These are phyloP conservation scores for Olyra latifolia DNA, from an alignment of 176 grass and related monocot genomes.

Conservation along the genomic window DNA sequence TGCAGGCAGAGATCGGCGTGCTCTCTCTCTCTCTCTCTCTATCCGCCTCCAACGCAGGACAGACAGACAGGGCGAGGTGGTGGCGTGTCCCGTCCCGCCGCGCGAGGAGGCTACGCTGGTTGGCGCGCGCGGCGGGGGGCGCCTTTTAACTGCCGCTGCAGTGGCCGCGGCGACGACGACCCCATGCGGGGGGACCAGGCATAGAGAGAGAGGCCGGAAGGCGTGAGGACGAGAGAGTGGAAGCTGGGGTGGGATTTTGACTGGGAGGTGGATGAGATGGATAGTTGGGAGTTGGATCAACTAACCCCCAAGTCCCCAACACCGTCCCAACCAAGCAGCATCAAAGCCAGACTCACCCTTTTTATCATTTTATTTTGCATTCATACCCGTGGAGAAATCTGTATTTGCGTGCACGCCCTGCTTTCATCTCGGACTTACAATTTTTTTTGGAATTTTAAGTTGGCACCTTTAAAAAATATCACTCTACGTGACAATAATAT, in stretches of 20 bases:
- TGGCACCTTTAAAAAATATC: too few species aligned
- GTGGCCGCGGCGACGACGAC: neutral
- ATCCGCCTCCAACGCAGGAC: neutral
- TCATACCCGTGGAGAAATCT: too few species aligned
- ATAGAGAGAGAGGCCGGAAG: slow-evolving; percentile 29
- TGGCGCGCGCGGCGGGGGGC: slow-evolving; percentile 13
- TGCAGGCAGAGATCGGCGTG: neutral
- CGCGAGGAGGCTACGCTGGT: neutral
- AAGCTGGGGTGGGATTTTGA: neutral
- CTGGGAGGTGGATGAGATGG: neutral
- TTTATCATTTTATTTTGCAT: too few species aligned
- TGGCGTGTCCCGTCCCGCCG: neutral
- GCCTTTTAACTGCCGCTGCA: slow-evolving; percentile 25
- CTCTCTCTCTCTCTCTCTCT: neutral
- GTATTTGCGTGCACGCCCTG: too few species aligned
- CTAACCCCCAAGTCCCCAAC: neutral
- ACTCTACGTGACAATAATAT: too few species aligned
- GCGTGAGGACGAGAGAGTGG: neutral
- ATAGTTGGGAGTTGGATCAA: slow-evolving; percentile 39
- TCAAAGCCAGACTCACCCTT: too few species aligned
- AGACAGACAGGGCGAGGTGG: neutral
- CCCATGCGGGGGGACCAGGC: neutral
- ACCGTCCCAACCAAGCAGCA: neutral
- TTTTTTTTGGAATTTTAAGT: too few species aligned
- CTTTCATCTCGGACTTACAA: too few species aligned